Base-by-base conservation (phyloP, 805 yeast species). In the Blastobotrys americana region DNA sequence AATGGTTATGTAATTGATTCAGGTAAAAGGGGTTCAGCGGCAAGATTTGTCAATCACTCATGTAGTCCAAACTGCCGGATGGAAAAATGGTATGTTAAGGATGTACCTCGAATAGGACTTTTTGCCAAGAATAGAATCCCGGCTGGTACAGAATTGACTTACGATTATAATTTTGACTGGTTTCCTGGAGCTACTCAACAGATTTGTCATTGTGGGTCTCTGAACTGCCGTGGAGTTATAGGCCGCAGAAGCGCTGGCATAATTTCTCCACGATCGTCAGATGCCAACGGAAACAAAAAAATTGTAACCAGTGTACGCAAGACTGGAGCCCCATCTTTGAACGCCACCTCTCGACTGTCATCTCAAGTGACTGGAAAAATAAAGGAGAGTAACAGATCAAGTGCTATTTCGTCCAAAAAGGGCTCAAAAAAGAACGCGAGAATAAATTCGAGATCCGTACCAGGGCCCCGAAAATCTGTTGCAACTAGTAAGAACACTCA, bases 1-100 rank as follows among this genome's bases (percentile, higher is more conserved):
- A 62, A 66, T 40, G 70, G 72, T 6, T 57, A 63, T 16, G 68
- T 70, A 17, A 69, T 73, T 42, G 76, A 72, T 53, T 65, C 71
- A 33, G 70, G 71, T 9, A 61, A 53, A 13, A 59, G 66, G 39
- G 78, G 78, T 0, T 70, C 76, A 3, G 65, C 66, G 21, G 78
- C 78, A 0, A 56, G 77, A 33, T 73, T 71, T 55, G 74, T 70
- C 22, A 73, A 73, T 55, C 78, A 73, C 50, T 70, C 76, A 13
- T 71, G 76, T 53, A 54, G 56, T 41, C 77, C 78, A 39, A 73
- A 73, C 44, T 62, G 70, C 19, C 68, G 64, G 38, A 72, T 73
- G 63, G 73, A 73, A 55, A 70, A 71, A 48, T 73, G 77, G 76
- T 61, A 59, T 15, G 73, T 71, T 28, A 59, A 68, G 40, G 70